A percentile compares a stretch with the other conserved stretches of the same genome.
phyloP scores from a whole-genome alignment of 495 filamentous ascomycete species.

The Bryoglossum gracile region DNA sequence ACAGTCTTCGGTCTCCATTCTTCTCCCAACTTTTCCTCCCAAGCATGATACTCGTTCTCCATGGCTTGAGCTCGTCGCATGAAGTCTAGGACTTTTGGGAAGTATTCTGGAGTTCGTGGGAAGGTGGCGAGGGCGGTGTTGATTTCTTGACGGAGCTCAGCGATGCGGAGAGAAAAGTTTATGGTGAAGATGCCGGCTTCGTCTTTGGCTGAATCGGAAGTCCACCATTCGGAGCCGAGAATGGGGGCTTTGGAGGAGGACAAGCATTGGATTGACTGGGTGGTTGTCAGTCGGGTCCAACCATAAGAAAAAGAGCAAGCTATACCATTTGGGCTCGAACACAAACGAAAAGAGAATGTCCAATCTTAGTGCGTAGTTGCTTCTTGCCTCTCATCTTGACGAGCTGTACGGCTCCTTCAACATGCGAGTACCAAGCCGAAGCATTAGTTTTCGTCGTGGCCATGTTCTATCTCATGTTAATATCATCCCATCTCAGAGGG shows the following conservation, averaged over 20 bases:
- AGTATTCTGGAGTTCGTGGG: slow-evolving; percentile 30
- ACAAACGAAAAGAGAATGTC: slow-evolving; percentile 42
- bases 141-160: slow-evolving; percentile 40
- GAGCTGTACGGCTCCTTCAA: slow-evolving; percentile 47
- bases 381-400: slow-evolving; percentile 45
- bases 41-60: slow-evolving; percentile 36
- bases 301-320: not conserved
- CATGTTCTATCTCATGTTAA: slow-evolving; percentile 29
- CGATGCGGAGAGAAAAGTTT: slow-evolving; percentile 36
- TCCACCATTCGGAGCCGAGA: slow-evolving; percentile 48
- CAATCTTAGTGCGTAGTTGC: slow-evolving; percentile 39
- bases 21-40: slow-evolving; percentile 35
- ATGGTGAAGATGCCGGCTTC: slow-evolving; percentile 33
- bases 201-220: slow-evolving; percentile 34
- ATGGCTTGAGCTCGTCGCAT: slow-evolving; percentile 35
- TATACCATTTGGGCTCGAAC: slow-evolving; percentile 46
- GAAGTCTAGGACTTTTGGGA: slow-evolving; percentile 33
- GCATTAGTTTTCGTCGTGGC: slow-evolving; percentile 37
- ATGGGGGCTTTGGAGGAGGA: slow-evolving; percentile 35
- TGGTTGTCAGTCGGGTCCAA: slow-evolving; percentile 13
- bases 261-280: slow-evolving; percentile 36
- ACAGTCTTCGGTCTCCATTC: slow-evolving; percentile 36
- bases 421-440: slow-evolving; percentile 46
- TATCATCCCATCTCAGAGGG: not conserved
- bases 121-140: slow-evolving; percentile 32